These are phyloP conservation scores for Coemansia interrupta DNA, from an alignment of 192 early-diverging fungal species.

Conservation along the genomic window DNA sequence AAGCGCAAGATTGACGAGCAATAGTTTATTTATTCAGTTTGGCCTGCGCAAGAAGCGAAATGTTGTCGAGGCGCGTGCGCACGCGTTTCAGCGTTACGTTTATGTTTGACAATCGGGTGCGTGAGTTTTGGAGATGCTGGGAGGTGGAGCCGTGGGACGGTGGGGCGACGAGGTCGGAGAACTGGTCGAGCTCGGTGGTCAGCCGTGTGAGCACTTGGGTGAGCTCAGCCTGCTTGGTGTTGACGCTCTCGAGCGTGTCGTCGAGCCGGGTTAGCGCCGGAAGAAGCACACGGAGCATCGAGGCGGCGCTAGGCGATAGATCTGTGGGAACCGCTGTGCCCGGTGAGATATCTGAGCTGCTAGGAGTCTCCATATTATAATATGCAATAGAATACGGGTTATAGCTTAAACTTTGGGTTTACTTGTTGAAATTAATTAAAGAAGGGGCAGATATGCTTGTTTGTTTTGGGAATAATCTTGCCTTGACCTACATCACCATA, in stretches of 20 bases:
- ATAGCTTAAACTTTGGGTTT: too few relatives aligned
- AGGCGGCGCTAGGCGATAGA: constrained; percentile 22
- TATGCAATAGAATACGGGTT: too few relatives aligned
- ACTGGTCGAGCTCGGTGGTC: constrained; percentile 44
- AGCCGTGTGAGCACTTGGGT: constrained; percentile 46
- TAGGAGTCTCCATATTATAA: too few relatives aligned
- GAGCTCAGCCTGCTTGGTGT: constrained; percentile 36
- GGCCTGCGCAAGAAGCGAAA: constrained; percentile 51
- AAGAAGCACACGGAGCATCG: constrained; percentile 45
- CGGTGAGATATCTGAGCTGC: too few relatives aligned
- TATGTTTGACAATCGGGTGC: constrained; percentile 28
- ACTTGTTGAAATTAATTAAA: too few relatives aligned
- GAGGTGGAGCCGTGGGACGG: constrained; percentile 16
- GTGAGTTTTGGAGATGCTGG: constrained; percentile 24
- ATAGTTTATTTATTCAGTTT: constrained; percentile 11
- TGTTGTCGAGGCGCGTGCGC: constrained; percentile 30
- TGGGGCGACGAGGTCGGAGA: constrained; percentile 37
- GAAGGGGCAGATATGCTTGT: too few relatives aligned
- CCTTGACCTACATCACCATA: too few relatives aligned
- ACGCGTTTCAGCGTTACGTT: constrained; percentile 44
- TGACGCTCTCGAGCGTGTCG: constrained; percentile 35
- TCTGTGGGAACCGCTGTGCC: neutral
- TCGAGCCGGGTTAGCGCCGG: constrained; percentile 44
- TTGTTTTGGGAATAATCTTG: too few relatives aligned
- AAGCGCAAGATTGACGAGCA: neutral